These are phyloP conservation scores for Tubosaeta sp. DNA, from an alignment of 768 basidiomycete species.

Conservation along the genomic window DNA sequence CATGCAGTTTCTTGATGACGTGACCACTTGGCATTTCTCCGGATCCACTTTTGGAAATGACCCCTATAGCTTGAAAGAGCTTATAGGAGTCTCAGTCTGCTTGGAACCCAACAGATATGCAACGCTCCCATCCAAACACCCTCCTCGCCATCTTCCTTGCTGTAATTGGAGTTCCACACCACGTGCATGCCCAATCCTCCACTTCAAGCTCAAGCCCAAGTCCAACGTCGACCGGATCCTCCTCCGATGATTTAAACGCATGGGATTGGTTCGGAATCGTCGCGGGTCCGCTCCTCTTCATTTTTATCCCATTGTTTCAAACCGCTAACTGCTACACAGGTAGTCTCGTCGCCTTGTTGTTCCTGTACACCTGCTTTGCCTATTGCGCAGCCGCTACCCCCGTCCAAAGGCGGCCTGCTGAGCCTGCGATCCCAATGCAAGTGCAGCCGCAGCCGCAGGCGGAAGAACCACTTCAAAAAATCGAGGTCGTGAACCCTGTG, in stretches of 20 bases:
- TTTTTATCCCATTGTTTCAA: not conserved
- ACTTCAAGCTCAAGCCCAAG: not conserved
- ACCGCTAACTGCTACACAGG: not conserved
- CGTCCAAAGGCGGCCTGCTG: not conserved
- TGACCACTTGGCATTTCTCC: no score
- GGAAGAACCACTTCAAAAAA: not conserved
- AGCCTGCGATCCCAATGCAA: not conserved
- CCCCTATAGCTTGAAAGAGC: not conserved
- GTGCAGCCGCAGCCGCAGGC: not conserved
- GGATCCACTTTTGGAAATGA: not conserved
- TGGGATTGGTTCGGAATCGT: not conserved
- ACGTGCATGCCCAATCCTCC: not conserved
- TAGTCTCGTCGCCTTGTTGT: not conserved
- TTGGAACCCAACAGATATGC: not conserved
- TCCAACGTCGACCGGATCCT: not conserved
- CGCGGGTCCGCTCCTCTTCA: not conserved
- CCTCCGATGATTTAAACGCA: not conserved
- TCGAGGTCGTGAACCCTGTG: not conserved
- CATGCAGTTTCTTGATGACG: slow-evolving; percentile 2
- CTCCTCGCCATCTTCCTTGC: not conserved
- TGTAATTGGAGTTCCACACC: not conserved
- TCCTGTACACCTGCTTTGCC: not conserved
- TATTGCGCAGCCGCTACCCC: not conserved
- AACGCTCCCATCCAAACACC: not conserved
- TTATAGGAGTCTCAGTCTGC: not conserved